Evolutionary conservation across 306 rosid genomes (phyloP), one percentile per base, ranked within the genome.

Genomic region (Begonia peltatifolia): DNA sequence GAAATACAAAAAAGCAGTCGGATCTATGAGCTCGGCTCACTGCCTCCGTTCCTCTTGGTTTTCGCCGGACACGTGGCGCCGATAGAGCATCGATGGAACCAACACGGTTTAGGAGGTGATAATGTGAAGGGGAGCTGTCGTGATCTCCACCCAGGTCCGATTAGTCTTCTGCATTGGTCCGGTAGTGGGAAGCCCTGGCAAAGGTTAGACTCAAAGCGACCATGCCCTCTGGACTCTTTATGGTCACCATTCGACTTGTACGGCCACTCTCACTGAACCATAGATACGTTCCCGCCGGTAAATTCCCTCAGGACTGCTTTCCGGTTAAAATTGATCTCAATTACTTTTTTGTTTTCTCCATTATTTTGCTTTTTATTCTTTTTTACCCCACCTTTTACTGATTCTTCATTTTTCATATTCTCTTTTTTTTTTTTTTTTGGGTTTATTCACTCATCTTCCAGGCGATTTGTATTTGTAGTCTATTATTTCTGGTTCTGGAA

Each of bases 91-190:
- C 18, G 84, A 15, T 82, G 90, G 90, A 82, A 82, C 61, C 84
- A 82, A 50, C 90, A 82, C 48, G 90, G 90, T 13, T 65, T 82
- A 46, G 90, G 84, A 5, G 90, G 90, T 6, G 90, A 82, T 54
- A 75, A 82, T 50, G 78, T 82, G 8, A 35, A 61, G 8, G 90
- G 90, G 2, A 78, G 80, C 58, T 82, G 90, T 41, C 68, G 90
- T 12, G 82, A 78, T 55, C 59, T 82, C 16, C 85, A 82, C 41
- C 66, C 90, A 0, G 90, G 90, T 10, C 85, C 85, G 11, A 82
- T 78, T 11, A 78, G 90, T 59, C 70, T 82, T 42, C 43, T 82
- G 60, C 90, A 82, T 72, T 82, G 90, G 90, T 82, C 90, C 44
- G 85, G 85, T 3, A 75, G 82, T 46, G 90, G 90, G 6, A 82